Conservation (phyloP, 345 rosid species). For the Brassica incana region DNA sequence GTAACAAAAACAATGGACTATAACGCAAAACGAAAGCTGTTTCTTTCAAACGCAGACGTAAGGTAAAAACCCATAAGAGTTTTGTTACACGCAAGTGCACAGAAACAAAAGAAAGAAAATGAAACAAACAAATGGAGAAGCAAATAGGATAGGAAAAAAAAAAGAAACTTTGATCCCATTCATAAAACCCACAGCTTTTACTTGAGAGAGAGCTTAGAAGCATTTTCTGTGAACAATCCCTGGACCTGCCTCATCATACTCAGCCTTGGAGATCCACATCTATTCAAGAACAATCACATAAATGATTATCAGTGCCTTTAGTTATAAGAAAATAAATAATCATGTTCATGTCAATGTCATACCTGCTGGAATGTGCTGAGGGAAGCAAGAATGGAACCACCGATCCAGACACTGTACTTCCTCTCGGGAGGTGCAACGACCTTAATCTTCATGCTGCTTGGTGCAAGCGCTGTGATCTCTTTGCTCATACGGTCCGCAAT, state of each 20-base stretch:
- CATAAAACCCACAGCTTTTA: constrained; percentile 23
- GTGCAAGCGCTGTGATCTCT: constrained; percentile 73
- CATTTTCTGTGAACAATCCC: constrained; percentile 45
- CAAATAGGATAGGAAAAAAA: constrained; percentile 22
- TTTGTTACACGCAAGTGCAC: constrained; percentile 35
- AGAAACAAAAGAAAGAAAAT: constrained; percentile 31
- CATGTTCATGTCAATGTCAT: background rate
- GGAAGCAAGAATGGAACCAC: constrained; percentile 77
- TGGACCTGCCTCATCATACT: constrained; percentile 47
- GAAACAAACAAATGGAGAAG: constrained; percentile 41
- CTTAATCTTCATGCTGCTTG: constrained; percentile 77
- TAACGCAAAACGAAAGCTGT: constrained; percentile 33
- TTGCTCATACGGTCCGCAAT: constrained; percentile 80
- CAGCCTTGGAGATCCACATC: constrained; percentile 49
- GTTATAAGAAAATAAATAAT: too few relatives aligned
- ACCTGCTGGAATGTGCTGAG: constrained; percentile 84
- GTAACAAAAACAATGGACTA: constrained; percentile 42
- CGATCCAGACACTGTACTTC: constrained; percentile 79
- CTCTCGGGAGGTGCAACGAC: constrained; percentile 81
- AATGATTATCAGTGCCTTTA: background rate
- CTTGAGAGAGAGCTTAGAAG: constrained; percentile 35
- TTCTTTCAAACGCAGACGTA: constrained; percentile 36
- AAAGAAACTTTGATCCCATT: constrained; percentile 40
- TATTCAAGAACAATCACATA: background rate
- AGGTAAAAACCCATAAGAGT: constrained; percentile 37